A percentile compares a stretch with the other conserved stretches of the same genome.
Evolutionary conservation across 2,329 filamentous ascomycete genomes (phyloP).

Genomic region (Nigrospora oryzae): DNA sequence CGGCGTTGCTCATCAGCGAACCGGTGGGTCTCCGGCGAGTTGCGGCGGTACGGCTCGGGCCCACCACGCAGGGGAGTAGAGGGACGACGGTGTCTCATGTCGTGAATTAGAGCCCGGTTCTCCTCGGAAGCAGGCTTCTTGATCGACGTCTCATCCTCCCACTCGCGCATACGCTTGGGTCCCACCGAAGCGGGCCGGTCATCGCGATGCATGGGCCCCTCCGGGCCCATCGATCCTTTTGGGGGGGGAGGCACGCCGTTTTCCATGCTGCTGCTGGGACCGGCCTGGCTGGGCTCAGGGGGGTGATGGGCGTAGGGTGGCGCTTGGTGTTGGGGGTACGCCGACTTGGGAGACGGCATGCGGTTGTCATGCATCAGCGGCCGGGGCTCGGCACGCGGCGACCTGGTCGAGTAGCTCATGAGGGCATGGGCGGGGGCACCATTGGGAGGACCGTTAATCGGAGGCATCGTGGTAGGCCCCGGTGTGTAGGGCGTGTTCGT

Average conservation of each 20-base stretch:
- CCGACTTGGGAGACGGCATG: constrained; percentile 84
- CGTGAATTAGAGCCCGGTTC: constrained; percentile 76
- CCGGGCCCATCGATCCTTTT: constrained; percentile 47
- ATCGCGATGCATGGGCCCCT: constrained; percentile 55
- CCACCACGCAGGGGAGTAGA: constrained; percentile 57
- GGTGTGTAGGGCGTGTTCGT: constrained; percentile 28
- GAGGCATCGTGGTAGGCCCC: constrained; percentile 19
- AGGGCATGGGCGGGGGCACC: constrained; percentile 39
- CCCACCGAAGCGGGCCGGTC: constrained; percentile 74
- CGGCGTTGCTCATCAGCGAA: constrained; percentile 53
- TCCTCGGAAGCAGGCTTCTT: constrained; percentile 91
- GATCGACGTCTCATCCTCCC: constrained; percentile 72
- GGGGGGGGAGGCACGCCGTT: constrained; percentile 57
- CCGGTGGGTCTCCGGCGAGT: constrained; percentile 64
- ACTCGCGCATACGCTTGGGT: constrained; percentile 81
- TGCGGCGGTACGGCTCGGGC: constrained; percentile 59
- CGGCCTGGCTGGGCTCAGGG: constrained; percentile 36
- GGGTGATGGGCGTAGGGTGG: constrained; percentile 61
- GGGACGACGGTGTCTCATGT: constrained; percentile 69
- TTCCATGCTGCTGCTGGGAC: constrained; percentile 48
- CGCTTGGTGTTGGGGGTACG: constrained; percentile 69
- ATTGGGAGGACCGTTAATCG: constrained; percentile 32
- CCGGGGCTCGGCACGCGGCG: constrained; percentile 69
- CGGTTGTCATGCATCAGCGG: constrained; percentile 75
- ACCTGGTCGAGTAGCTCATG: constrained; percentile 69